Evolutionary conservation across 2,329 filamentous ascomycete species (phyloP).

Genomic region (Talaromyces sp.): DNA sequence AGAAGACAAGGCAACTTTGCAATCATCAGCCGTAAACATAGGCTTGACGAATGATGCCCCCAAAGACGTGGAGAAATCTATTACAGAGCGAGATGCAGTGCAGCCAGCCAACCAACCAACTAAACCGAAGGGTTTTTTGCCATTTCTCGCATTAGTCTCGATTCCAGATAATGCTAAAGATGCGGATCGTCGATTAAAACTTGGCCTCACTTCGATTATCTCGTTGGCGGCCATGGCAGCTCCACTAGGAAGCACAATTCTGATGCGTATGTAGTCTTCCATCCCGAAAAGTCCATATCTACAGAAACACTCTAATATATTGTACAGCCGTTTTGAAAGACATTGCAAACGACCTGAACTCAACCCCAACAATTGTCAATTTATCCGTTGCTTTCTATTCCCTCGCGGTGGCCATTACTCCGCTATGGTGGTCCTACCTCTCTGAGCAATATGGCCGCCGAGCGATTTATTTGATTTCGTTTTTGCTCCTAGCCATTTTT

Average conservation of each 20-base stretch:
- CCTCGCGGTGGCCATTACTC: constrained; percentile 76
- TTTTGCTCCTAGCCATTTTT: constrained; percentile 65
- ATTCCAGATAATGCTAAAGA: constrained; percentile 45
- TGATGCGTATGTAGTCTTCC: constrained; percentile 49
- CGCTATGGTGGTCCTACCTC: constrained; percentile 81
- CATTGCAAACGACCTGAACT: constrained; percentile 56
- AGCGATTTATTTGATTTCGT: constrained; percentile 70
- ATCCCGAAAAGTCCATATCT: background rate
- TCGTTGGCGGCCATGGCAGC: constrained; percentile 72
- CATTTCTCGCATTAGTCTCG: background rate
- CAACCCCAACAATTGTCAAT: constrained; percentile 64
- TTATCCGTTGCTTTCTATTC: constrained; percentile 74
- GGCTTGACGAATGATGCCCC: background rate
- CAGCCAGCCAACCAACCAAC: background rate
- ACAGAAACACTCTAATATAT: constrained; percentile 22
- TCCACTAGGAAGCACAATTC: constrained; percentile 77
- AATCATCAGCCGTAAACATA: background rate
- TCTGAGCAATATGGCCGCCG: constrained; percentile 66
- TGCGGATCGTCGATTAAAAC: constrained; percentile 72
- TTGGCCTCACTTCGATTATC: constrained; percentile 72
- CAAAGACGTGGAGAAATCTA: background rate
- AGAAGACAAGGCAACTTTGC: background rate
- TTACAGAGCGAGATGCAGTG: background rate
- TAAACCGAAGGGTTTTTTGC: background rate
- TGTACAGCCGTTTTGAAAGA: constrained; percentile 49